A percentile compares a stretch with the other conserved stretches of the same genome.
These are phyloP conservation scores for Zygotorulaspora chibaensis DNA, from an alignment of 805 yeast species.

Conservation along the genomic window DNA sequence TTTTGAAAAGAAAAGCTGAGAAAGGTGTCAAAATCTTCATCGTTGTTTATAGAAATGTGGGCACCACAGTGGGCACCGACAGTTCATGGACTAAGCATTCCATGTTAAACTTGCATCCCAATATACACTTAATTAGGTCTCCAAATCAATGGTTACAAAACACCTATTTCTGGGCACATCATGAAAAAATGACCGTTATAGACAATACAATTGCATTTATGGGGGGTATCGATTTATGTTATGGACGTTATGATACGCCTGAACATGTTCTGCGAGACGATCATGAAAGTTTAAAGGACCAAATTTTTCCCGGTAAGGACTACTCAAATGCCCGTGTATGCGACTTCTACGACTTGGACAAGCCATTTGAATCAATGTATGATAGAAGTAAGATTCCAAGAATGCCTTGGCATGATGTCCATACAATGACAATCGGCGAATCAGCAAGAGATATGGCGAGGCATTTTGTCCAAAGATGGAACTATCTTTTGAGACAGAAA, in stretches of 20 bases:
- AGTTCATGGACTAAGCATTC: constrained; percentile 94
- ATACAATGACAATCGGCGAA: constrained; percentile 92
- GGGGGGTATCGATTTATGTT: constrained; percentile 95
- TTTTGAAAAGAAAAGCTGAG: constrained; percentile 83
- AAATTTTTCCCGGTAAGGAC: constrained; percentile 93
- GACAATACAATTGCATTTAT: constrained; percentile 86
- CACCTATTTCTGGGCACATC: constrained; percentile 98
- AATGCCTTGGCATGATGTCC: constrained; percentile 99
- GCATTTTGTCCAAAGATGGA: constrained; percentile 98
- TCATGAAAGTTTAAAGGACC: constrained; percentile 41
- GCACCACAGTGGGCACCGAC: constrained; percentile 87
- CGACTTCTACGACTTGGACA: constrained; percentile 75
- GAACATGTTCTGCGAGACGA: constrained; percentile 90
- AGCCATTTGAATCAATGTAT: constrained; percentile 89
- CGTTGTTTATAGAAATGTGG: constrained; percentile 90
- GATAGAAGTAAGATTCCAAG: constrained; percentile 78
- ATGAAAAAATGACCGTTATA: constrained; percentile 82
- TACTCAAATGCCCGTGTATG: constrained; percentile 92
- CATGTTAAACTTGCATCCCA: constrained; percentile 74
- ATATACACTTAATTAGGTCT: constrained; percentile 85
- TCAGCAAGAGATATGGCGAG: constrained; percentile 89
- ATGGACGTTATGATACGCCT: constrained; percentile 94
- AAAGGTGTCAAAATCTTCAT: constrained; percentile 93
- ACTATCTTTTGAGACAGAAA: constrained; percentile 85
- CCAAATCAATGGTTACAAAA: constrained; percentile 93